Evolutionary conservation across 179 eudicot species (phyloP), one percentile per base, ranked within the genome.

Genomic region (Kewa caespitosa): DNA sequence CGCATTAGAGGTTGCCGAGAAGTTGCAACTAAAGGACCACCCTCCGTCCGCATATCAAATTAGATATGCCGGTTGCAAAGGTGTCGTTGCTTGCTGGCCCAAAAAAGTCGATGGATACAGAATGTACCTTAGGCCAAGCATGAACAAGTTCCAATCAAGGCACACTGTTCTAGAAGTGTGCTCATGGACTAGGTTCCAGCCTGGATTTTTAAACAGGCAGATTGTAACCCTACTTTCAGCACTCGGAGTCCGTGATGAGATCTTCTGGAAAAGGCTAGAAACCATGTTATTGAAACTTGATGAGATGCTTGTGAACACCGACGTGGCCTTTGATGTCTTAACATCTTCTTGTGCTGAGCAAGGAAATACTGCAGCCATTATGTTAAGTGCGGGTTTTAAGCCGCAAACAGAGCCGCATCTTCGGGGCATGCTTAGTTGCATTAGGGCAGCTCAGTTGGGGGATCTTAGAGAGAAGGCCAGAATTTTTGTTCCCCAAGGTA

Each of bases 31-130:
- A 55, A 82, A 39, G 23, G 84, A 76, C 38, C 81, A 81, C 52
- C 91, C 90, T 2, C 97, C 95, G 13, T 87, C 88, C 85, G 98
- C 98, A 9, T 92, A 89, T 67, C 98, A 94, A 76, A 90, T 94
- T 52, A 83, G 98, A 50, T 94, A 84, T 82, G 97, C 89, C 11
- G 98, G 98, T 32, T 94, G 86, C 76, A 93, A 95, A 81, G 99
- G 99, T 46, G 99, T 95, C 34, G 80, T 95, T 67, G 97, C 93
- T 13, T 83, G 89, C 81, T 93, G 97, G 97, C 97, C 99, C 0
- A 63, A 82, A 15, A 79, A 83, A 37, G 80, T 73, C 36, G 82
- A 85, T 30, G 88, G 86, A 18, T 61, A 74, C 52, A 89, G 80
- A 23, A 86, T 94, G 6, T 77, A 73, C 46, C 87, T 90, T n/a